Base-by-base conservation (phyloP, 2,329 filamentous ascomycete species). In the Amauroascus niger region DNA sequence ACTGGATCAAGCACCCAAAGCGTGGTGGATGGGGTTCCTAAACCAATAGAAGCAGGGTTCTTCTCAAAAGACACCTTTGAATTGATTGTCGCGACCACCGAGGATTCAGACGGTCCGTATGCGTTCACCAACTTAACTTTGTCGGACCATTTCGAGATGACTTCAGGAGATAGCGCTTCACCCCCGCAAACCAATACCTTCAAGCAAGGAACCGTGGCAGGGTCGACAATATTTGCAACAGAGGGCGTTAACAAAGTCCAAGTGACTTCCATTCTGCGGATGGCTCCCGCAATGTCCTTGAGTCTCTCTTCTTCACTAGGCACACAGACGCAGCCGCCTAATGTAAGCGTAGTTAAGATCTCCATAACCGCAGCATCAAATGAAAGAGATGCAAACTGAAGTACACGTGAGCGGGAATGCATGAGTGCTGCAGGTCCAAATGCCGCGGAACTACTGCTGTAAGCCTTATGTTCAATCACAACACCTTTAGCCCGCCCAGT, bases 281-380 rank as follows among this genome's bases (percentile, higher is more conserved):
- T 86, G 0, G 81, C 75, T 18, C 71, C 67, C 64, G 89, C 86
- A 5, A 94, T 71, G 61, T 94, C 82, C 32, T 75, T 76, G 60
- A 91, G 87, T 0, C 94, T 69, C 1, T 80, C 78, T 59, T 91
- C 85, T 60, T 90, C 88, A 0, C 75, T 79, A 0, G 82, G 84
- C 1, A 86, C 80, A 64, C 87, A 95, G 14, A 95, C 74, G 58
- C 84, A 86, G 73, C 90, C 87, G 2, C 88, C 88, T 26, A 77
- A 76, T 41, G 80, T 79, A 84, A 88, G 93, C 0, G 88, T 76
- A 61, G 88, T 94, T 65, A 95, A 90, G 7, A 94, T 90, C 63
- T 95, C 89, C 64, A 94, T 93, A 0, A 94, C 86, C 0, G 87
- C 93, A 1, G 93, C 78, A 64, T 94, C 87, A 63, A 94, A 95